Conservation (phyloP, 2,329 filamentous ascomycete species). For the Aspergillus hiratsukae region DNA sequence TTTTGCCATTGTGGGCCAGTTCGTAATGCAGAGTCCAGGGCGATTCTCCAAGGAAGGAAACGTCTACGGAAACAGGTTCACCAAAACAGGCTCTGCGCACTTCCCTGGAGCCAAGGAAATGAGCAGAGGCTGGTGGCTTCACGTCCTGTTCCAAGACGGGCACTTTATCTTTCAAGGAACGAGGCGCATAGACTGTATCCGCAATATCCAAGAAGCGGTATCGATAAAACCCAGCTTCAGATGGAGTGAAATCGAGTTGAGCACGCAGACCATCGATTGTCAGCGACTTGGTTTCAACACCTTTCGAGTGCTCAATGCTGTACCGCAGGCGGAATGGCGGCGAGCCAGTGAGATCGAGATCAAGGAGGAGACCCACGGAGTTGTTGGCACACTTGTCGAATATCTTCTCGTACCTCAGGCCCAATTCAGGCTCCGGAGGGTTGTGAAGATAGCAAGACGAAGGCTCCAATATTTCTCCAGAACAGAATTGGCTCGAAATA, state of each 20-base stretch:
- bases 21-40: slow-evolving; percentile 93
- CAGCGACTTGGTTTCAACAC: slow-evolving; percentile 51
- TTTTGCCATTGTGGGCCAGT: slow-evolving; percentile 81
- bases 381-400: slow-evolving; percentile 94
- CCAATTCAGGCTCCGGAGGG: slow-evolving; percentile 77
- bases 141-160: slow-evolving; percentile 79
- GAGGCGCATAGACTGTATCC: slow-evolving; percentile 73
- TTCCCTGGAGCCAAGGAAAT: slow-evolving; percentile 55
- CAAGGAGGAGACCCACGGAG: slow-evolving; percentile 82
- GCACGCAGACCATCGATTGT: slow-evolving; percentile 68
- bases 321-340: slow-evolving; percentile 86
- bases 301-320: slow-evolving; percentile 59
- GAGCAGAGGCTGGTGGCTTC: slow-evolving; percentile 82
- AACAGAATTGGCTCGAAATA: slow-evolving; percentile 74
- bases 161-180: slow-evolving; percentile 57
- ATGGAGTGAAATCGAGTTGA: slow-evolving; percentile 79
- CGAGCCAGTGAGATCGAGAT: slow-evolving; percentile 84
- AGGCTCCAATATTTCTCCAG: slow-evolving; percentile 86
- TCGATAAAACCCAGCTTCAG: slow-evolving; percentile 75
- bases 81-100: slow-evolving; percentile 72
- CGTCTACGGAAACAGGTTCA: slow-evolving; percentile 68
- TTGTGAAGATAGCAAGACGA: slow-evolving; percentile 91
- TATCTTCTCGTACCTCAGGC: slow-evolving; percentile 72
- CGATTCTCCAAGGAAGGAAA: slow-evolving; percentile 72
- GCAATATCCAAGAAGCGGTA: slow-evolving; percentile 79